phyloP scores from a whole-genome alignment of 331 rosid genomes.

The Phaseolus coccineus region DNA sequence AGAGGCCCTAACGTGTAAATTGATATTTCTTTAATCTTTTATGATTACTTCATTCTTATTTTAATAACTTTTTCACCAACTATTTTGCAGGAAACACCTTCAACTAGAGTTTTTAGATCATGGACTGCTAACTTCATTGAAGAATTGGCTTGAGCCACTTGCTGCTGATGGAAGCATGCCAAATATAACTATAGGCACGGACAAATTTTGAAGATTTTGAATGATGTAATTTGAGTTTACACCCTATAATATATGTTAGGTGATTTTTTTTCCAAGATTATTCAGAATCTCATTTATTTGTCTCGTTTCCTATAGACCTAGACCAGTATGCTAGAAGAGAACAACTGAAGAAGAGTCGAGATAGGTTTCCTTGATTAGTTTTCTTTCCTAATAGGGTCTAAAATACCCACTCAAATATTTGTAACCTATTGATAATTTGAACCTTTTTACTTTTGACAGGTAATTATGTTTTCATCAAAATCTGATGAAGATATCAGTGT shows the following conservation, averaged over 20 bases:
- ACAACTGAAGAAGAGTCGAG: conserved; percentile 97
- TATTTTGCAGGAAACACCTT: conserved; percentile 78
- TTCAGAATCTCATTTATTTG: conserved; percentile 41
- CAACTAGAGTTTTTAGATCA: conserved; percentile 92
- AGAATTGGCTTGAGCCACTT: conserved; percentile 98
- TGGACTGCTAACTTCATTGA: conserved; percentile 81
- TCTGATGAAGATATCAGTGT: conserved; percentile 89
- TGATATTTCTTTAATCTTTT: no score
- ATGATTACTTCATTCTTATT: no score
- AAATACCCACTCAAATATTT: not conserved
- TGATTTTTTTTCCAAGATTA: conserved; percentile 13
- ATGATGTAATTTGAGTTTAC: conserved; percentile 4
- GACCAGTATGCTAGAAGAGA: conserved; percentile 93
- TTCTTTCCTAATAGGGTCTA: conserved; percentile 2
- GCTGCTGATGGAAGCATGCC: conserved; percentile 98
- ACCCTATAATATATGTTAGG: conserved; percentile 33
- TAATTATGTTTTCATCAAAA: conserved; percentile 92
- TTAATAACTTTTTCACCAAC: not conserved
- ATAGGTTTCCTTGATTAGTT: conserved; percentile 43
- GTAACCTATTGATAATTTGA: not conserved
- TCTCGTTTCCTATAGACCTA: conserved; percentile 83
- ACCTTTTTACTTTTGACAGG: conserved; percentile 60
- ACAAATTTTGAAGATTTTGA: conserved; percentile 85
- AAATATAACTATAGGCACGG: conserved; percentile 83
- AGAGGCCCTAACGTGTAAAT: no score